Evolutionary conservation across 2,329 filamentous ascomycete genomes (phyloP).

Genomic region (Pseudogymnoascus sp.): DNA sequence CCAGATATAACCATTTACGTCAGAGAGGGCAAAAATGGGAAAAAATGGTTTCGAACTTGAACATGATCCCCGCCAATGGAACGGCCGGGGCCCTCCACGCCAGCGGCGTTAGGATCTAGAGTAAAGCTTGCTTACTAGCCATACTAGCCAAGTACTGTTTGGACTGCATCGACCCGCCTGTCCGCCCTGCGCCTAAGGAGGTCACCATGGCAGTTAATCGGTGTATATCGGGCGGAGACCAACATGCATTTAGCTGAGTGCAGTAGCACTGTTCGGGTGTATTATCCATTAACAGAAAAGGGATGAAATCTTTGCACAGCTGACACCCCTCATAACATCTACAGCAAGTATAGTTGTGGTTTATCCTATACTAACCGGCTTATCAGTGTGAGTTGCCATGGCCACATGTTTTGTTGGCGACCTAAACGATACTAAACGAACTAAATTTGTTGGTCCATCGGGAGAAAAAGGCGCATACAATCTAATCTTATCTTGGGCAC

Average conservation of each 20-base stretch:
- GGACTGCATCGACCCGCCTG: not conserved
- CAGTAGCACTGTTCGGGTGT: not conserved
- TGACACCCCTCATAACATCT: not conserved
- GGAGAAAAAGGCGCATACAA: not conserved
- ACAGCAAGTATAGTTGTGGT: not conserved
- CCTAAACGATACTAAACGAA: not conserved
- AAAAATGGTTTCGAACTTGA: not conserved
- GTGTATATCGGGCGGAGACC: not conserved
- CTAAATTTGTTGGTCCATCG: not conserved
- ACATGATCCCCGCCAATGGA: not conserved
- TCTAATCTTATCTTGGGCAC: not conserved
- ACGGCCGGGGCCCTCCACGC: not conserved
- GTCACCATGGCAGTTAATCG: not conserved
- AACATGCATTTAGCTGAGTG: not conserved
- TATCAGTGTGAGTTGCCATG: not conserved
- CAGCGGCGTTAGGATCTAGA: not conserved
- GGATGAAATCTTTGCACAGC: not conserved
- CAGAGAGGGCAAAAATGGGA: not conserved
- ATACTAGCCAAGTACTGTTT: constrained; percentile 1
- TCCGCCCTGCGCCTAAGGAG: not conserved
- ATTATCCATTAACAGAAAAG: not conserved
- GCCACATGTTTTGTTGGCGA: not conserved
- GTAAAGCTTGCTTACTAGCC: not conserved
- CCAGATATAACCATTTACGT: not conserved
- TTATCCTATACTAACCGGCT: too few relatives aligned